Evolutionary conservation across 2,329 filamentous ascomycete species (phyloP).

Genomic region (Penicillium brasilianum): DNA sequence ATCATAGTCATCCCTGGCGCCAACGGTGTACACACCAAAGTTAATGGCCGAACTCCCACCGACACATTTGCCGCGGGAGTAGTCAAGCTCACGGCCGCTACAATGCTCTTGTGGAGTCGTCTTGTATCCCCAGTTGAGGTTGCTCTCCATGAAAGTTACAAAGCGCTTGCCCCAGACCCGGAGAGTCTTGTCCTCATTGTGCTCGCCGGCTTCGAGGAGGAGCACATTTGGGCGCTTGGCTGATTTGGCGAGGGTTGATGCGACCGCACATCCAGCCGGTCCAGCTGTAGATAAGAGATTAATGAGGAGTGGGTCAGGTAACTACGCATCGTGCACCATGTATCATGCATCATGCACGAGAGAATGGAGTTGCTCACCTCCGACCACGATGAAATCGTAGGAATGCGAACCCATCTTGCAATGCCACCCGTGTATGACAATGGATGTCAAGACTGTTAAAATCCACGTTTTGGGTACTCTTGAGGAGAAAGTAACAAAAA

Average conservation of each 20-base stretch:
- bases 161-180: slow-evolving; percentile 63
- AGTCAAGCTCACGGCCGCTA: slow-evolving; percentile 53
- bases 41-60: slow-evolving; percentile 62
- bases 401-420: background rate
- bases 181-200: slow-evolving; percentile 54
- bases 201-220: slow-evolving; percentile 64
- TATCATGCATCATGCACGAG: background rate
- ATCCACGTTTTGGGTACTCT: too few species aligned
- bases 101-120: slow-evolving; percentile 55
- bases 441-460: too few species aligned
- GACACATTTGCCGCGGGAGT: slow-evolving; percentile 57
- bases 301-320: background rate
- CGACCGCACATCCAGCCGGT: slow-evolving; percentile 64
- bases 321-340: background rate
- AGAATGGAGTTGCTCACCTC: slow-evolving; percentile 16
- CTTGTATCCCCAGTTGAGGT: slow-evolving; percentile 61
- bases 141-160: slow-evolving; percentile 54
- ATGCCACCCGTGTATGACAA: too few species aligned
- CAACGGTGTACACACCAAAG: slow-evolving; percentile 60
- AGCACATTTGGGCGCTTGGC: slow-evolving; percentile 58
- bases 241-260: slow-evolving; percentile 57
- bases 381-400: slow-evolving; percentile 30
- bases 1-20: slow-evolving; percentile 65
- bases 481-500: background rate
- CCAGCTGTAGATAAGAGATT: slow-evolving; percentile 52